phyloP scores from a whole-genome alignment of 2,329 filamentous ascomycete species.

The Penicillium sp. region DNA sequence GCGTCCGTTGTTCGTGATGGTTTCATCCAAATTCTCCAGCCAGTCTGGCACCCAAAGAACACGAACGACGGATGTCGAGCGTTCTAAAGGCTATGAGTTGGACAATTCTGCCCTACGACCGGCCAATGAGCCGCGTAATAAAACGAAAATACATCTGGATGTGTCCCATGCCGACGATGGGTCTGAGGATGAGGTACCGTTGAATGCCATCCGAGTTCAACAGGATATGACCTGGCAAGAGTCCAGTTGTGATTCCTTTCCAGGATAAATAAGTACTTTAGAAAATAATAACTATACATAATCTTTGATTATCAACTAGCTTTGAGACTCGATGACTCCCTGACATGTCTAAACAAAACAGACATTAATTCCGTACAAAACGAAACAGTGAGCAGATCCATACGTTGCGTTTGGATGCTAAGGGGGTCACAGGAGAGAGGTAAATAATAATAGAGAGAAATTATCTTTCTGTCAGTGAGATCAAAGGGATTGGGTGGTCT shows the following conservation, averaged over 20 bases:
- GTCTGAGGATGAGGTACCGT: slow-evolving; percentile 14
- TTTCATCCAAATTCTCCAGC: slow-evolving; percentile 8
- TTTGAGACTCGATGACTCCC: neutral
- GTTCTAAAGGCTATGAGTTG: neutral
- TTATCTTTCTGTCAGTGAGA: neutral
- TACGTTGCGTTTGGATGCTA: neutral
- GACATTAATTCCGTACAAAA: neutral
- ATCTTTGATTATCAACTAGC: neutral
- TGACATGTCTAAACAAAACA: neutral
- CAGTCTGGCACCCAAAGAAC: neutral
- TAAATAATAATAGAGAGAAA: too few species aligned
- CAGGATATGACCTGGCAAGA: slow-evolving; percentile 19
- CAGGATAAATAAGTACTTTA: neutral
- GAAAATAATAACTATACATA: neutral
- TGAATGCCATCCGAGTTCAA: slow-evolving; percentile 16
- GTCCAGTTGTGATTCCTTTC: neutral
- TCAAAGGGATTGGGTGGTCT: neutral
- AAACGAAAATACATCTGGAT: slow-evolving; percentile 2
- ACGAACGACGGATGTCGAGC: slow-evolving; percentile 1
- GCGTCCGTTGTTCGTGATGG: slow-evolving; percentile 14
- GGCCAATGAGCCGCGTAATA: slow-evolving; percentile 4
- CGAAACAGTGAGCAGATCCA: neutral
- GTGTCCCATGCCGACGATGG: slow-evolving; percentile 5
- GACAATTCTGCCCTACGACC: slow-evolving; percentile 2
- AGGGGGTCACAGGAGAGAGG: neutral